phyloP scores from a whole-genome alignment of 2,329 filamentous ascomycete species.

The Monilinia laxa region DNA sequence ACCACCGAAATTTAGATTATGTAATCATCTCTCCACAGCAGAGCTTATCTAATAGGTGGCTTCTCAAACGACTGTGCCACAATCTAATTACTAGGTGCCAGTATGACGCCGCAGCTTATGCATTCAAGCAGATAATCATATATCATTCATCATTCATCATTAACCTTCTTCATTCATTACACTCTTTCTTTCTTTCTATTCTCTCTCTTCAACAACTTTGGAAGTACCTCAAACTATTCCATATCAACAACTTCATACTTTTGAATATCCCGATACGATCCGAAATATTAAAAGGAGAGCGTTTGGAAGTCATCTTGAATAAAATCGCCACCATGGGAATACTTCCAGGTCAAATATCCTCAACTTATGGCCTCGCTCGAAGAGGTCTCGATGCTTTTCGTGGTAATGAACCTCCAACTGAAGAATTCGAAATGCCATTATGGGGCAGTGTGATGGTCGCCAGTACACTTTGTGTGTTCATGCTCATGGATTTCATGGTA shows the following conservation, averaged over 20 bases:
- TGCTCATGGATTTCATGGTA: conserved; percentile 28
- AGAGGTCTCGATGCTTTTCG: conserved; percentile 9
- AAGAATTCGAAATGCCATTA: conserved; percentile 28
- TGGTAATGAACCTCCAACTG: background rate
- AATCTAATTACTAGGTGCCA: background rate
- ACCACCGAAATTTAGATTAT: background rate
- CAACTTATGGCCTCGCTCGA: background rate
- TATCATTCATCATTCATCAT: no score
- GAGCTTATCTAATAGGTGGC: background rate
- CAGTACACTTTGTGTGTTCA: conserved; percentile 25
- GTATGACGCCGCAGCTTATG: background rate
- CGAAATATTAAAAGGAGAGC: background rate
- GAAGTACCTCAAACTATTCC: background rate
- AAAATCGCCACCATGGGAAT: conserved; percentile 9
- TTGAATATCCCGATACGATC: background rate
- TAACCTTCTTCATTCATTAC: background rate
- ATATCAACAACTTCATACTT: background rate
- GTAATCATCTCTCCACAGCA: background rate
- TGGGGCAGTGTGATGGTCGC: conserved; percentile 32
- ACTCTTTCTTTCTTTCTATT: background rate
- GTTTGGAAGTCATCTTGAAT: no score
- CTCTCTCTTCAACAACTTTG: background rate
- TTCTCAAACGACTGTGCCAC: conserved; percentile 8
- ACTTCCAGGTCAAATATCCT: background rate
- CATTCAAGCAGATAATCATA: no score